Evolutionary conservation across 164 flowering plant genomes (phyloP).

Genomic region (Berberis vulgaris): DNA sequence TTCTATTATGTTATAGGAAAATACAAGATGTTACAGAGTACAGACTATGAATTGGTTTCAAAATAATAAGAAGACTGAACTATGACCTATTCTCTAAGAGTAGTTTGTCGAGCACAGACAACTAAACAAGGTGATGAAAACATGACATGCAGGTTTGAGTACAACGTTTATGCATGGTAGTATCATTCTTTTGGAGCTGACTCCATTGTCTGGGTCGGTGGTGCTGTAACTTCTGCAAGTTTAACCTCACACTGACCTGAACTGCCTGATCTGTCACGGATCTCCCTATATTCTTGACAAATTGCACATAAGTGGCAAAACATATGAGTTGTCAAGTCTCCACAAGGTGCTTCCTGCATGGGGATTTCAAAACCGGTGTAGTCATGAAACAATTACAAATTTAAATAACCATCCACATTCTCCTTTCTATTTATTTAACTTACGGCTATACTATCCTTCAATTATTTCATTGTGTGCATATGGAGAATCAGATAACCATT

Average conservation of each 20-base stretch:
- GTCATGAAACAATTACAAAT: not conserved
- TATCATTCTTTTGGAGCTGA: conserved; percentile 11
- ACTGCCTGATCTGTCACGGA: conserved; percentile 51
- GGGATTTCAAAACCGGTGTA: not conserved
- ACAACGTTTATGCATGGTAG: not conserved
- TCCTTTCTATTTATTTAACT: too few species aligned
- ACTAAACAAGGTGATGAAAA: too few species aligned
- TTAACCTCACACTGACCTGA: conserved; percentile 22
- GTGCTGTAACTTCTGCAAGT: conserved; percentile 44
- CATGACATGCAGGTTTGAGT: not conserved
- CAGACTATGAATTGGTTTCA: too few species aligned
- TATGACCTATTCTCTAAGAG: too few species aligned
- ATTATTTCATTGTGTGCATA: too few species aligned
- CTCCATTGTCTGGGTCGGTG: conserved; percentile 46
- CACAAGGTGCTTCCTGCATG: conserved; percentile 83
- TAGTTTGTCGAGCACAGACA: too few species aligned
- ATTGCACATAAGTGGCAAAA: conserved; percentile 84
- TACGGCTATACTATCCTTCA: too few species aligned
- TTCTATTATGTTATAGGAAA: too few species aligned
- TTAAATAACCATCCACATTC: too few species aligned
- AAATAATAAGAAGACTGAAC: too few species aligned
- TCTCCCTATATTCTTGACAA: conserved; percentile 90
- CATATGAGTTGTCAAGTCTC: conserved; percentile 68
- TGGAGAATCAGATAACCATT: too few species aligned
- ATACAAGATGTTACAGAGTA: too few species aligned